Base-by-base conservation (phyloP, 75 land plant genomes). In the Chamaecyparis obtusa region DNA sequence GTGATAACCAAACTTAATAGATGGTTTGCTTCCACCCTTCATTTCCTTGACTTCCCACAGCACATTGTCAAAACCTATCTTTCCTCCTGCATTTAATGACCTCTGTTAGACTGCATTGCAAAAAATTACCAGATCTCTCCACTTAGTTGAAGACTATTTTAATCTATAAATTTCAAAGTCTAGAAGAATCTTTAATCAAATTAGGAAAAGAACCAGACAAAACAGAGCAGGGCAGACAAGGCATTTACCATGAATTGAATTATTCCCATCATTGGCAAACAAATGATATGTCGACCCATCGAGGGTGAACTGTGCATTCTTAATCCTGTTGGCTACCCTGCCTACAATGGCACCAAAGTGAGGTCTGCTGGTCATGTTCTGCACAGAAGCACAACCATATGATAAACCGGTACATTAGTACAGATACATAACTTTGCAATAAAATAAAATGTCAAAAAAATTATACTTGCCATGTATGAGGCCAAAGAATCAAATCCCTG, bases 341-440 rank as follows among this genome's bases (percentile, higher is more conserved):
- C 98, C 98, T 39, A 95, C 92, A 35, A 92, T 84, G 55, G 92
- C 92, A 35, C 98, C 98, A 86, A 96, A 94, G 87, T 94, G 91
- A 7, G 91, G 86, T 19, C 72, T 84, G 14, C 82, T 37, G 84
- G 51, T 87, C 37, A 3, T 30, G 9, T 85, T 54, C 88, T 80
- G 88, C 84, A 82, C n/a, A 86, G 27, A 43, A 71, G 3, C 43
- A 21, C 43, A 30, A 55, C 49, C 13, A 51, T 48, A 30, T 85
- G 41, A 43, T 9, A 35, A 85, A 44, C n/a, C 57, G 2, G 33
- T n/a, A 48, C 85, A 85, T 30, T 0, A n/a, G 44, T 56, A 72
- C 43, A 86, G 39, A 86, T 67, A 16, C 48, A 86, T 57, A 41
- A 83, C 5, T n/a, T n/a, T 15, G 33, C 46, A 9, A 71, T 21